Base-by-base conservation (phyloP, 371 early-diverging fungal species). In the Mucor saturninus region DNA sequence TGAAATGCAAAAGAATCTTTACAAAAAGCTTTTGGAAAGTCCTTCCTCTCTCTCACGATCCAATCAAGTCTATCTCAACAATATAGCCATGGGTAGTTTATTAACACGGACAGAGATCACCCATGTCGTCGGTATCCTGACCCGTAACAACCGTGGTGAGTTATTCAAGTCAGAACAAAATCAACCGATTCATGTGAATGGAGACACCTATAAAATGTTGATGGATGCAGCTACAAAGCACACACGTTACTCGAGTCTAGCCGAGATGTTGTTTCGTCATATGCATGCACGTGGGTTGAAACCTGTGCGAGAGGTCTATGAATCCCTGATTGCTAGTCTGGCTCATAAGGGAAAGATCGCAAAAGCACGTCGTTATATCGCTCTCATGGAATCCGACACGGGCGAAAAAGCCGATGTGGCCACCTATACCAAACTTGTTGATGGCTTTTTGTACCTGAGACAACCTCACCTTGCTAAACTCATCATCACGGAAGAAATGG, bases 21-120 rank as follows among this genome's bases (percentile, higher is more conserved):
- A 65, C 40, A n/a, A 59, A 9, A 64, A 67, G 31, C 26, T 79
- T 21, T 32, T 73, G 11, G 11, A 14, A 1, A 61, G 70, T 26
- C 59, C 61, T 4, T 14, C 56, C 0, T 58, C 69, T 1, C 28
- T 50, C 4, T 57, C 62, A 2, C 49, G 57, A 9, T 37, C 56
- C 6, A 77, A 80, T 52, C 56, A 73, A 26, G 59, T 77, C 7
- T 75, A 66, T 61, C 26, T 75, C 28, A 80, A 77, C 52, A 80
- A 80, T 42, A 65, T 80, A 30, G 69, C 72, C 4, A 32, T 75
- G 11, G 68, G 66, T 8, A 54, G 62, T 11, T 38, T 61, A 21
- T 55, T 77, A 10, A 42, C 66, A 26, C 40, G 53, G 3, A 26
- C 42, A 0, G 51, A 61, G 7, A 46, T 71, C 3, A n/a, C 52